Conservation (phyloP, 2,329 filamentous ascomycete species). For the Venturia oleaginea region DNA sequence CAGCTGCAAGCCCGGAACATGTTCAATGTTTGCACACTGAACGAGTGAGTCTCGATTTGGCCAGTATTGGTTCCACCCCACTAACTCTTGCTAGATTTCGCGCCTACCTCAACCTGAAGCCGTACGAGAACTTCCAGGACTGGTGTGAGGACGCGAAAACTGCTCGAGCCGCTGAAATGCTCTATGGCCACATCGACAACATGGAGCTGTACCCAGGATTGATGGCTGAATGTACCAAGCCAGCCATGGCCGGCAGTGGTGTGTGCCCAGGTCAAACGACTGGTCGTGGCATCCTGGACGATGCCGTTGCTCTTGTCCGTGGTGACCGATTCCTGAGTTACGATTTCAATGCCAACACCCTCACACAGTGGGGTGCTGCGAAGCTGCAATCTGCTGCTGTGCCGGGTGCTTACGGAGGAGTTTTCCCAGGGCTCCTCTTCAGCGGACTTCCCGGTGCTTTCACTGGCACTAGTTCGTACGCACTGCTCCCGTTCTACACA, state of each 20-base stretch:
- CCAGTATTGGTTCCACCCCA: too few species aligned
- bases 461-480: constrained; percentile 41
- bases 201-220: constrained; percentile 14
- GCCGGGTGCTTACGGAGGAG: constrained; percentile 38
- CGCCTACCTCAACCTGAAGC: constrained; percentile 20
- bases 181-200: constrained; percentile 15
- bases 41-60: constrained; percentile 29
- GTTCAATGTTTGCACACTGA: constrained; percentile 40
- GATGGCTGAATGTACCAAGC: constrained; percentile 14
- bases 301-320: constrained; percentile 39
- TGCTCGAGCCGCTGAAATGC: constrained; percentile 12
- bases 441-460: constrained; percentile 39
- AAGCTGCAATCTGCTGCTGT: constrained; percentile 29
- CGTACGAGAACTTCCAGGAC: constrained; percentile 19
- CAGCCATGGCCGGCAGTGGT: constrained; percentile 13
- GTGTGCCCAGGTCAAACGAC: constrained; percentile 31
- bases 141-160: constrained; percentile 20
- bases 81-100: constrained; percentile 19
- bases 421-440: constrained; percentile 35
- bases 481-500: constrained; percentile 43
- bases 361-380: constrained; percentile 43
- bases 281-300: constrained; percentile 38
- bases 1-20: constrained; percentile 32
- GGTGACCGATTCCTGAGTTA: constrained; percentile 40
- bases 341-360: constrained; percentile 39